Evolutionary conservation across 2,329 filamentous ascomycete species (phyloP), one percentile per base, ranked within the genome.

Genomic region (Macroventuria anomochaeta): DNA sequence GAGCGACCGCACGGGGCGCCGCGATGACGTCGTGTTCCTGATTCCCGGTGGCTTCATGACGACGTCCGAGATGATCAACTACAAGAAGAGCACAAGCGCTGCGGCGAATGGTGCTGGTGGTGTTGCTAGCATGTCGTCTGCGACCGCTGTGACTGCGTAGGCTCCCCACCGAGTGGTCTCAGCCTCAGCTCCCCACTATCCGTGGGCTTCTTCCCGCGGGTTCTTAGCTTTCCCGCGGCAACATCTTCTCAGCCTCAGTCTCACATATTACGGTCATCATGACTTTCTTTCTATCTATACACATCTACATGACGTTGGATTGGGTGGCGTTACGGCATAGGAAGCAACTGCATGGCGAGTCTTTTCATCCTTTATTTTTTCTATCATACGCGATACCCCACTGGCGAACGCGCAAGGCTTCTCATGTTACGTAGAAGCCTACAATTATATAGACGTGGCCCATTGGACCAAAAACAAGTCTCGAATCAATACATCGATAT

Each of bases 21-120:
- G 76, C 46, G 72, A 77, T 37, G 75, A 80, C 64, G 77, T 84
- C 38, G 71, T 87, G 7, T 90, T 86, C 76, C 56, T 89, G 23
- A 72, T 89, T 12, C 84, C 84, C 0, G 85, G 81, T 11, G 83
- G 82, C 7, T 68, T 89, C 61, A 69, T 85, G 67, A 80, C 78
- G 54, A 88, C 85, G 29, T 79, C 78, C 53, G 77, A 81, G 37
- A 83, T 89, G 81, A 74, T 72, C 18, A 67, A 68, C 38, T 76
- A 76, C 40, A 76, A 75, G 64, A 64, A 64, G 40, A 64, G 20
- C 40, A 28, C 50, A 21, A 32, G 50, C n/a, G 36, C 53, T 3
- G 37, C 57, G 23, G 44, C 55, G 11, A 48, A 55, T 13, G 55
- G 46, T 28, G 47, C 21, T 29, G 47, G 26, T 11, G 53, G 48